Conservation (phyloP, 495 filamentous ascomycete genomes). For the Astrocystis sublimbata region DNA sequence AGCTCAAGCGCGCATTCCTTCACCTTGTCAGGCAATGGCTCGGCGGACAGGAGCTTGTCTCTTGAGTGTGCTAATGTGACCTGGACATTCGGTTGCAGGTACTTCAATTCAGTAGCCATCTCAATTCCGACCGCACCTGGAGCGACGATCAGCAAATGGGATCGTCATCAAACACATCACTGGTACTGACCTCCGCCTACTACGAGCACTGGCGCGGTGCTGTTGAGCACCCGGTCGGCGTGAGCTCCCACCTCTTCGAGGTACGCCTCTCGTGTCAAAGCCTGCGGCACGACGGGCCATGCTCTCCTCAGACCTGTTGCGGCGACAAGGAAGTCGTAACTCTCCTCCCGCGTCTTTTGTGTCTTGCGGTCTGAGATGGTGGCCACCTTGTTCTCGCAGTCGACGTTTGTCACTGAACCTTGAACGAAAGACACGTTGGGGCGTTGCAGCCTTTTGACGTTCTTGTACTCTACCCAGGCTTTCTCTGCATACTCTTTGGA, state of each 20-base stretch:
- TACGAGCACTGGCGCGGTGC: conserved; percentile 55
- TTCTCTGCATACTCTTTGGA: conserved; percentile 55
- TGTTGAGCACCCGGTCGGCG: conserved; percentile 38
- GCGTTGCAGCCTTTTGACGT: conserved; percentile 58
- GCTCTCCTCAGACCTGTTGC: conserved; percentile 60
- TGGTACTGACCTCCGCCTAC: conserved; percentile 53
- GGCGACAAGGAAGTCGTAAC: conserved; percentile 67
- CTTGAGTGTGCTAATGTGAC: conserved; percentile 71
- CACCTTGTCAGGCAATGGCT: conserved; percentile 66
- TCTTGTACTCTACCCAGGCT: conserved; percentile 62
- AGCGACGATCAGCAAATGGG: not conserved
- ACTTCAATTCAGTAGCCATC: conserved; percentile 68
- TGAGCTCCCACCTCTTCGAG: conserved; percentile 55
- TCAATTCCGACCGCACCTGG: conserved; percentile 70
- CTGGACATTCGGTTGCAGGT: conserved; percentile 54
- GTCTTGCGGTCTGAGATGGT: conserved; percentile 37
- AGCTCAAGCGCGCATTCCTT: conserved; percentile 54
- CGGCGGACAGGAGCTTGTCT: conserved; percentile 61
- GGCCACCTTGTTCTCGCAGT: conserved; percentile 53
- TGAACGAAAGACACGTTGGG: conserved; percentile 55
- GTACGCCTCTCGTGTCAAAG: conserved; percentile 53
- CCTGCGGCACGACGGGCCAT: conserved; percentile 65
- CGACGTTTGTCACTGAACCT: conserved; percentile 56
- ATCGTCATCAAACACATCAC: not conserved
- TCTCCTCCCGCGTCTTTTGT: conserved; percentile 30